Percentiles rank a stretch among this genome's conserved stretches.
These are phyloP conservation scores for Kwoniella mangroviensis DNA, from an alignment of 768 basidiomycete genomes.

Conservation along the genomic window DNA sequence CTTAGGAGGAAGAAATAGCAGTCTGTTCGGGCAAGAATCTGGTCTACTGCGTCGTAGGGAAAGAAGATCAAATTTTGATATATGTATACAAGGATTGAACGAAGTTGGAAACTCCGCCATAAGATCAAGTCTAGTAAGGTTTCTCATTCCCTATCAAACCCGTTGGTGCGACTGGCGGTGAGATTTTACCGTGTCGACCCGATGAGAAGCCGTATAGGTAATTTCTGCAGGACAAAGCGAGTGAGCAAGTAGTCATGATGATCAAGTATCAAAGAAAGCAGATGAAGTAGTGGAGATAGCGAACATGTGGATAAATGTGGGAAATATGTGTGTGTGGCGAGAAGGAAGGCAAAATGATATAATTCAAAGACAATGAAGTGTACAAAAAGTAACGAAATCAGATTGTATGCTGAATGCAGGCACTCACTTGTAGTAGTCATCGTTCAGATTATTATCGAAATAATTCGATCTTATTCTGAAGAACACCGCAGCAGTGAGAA, in stretches of 20 bases:
- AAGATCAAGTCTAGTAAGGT: constrained; percentile 33
- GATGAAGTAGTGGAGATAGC: not conserved
- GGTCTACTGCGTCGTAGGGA: no score
- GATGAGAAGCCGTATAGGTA: constrained; percentile 53
- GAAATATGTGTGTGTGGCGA: not conserved
- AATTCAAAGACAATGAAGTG: no score
- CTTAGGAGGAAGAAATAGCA: no score
- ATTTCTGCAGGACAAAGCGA: constrained; percentile 26
- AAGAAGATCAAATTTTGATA: no score
- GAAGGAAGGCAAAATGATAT: no score
- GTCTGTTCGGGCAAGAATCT: no score
- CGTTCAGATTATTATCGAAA: constrained; percentile 88
- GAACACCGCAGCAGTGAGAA: constrained; percentile 89
- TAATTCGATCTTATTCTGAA: constrained; percentile 94
- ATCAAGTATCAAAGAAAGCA: not conserved
- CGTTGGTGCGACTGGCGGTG: constrained; percentile 23
- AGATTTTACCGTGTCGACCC: constrained; percentile 38
- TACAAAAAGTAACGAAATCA: no score
- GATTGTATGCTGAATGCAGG: no score
- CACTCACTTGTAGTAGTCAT: constrained; percentile 60
- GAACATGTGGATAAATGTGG: constrained; percentile 54
- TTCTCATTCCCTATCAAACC: constrained; percentile 30
- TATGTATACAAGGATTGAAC: not conserved
- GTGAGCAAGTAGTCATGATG: not conserved
- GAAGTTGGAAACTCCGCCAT: not conserved